Conservation (phyloP, 108 stramenopile genomes). For the Cyclotella cryptica region DNA sequence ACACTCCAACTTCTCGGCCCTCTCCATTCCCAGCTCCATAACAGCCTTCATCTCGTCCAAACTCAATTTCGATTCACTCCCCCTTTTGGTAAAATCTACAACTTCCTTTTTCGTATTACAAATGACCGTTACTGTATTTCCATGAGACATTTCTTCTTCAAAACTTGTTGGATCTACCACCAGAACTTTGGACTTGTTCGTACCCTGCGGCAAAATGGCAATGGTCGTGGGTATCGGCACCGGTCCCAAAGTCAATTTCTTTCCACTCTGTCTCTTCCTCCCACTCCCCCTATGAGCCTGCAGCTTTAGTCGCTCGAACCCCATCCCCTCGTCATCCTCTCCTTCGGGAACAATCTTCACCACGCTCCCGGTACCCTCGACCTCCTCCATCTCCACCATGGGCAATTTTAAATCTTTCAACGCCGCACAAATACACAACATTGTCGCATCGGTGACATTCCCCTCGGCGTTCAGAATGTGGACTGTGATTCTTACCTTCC, state of each 20-base stretch:
- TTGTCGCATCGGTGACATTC: constrained; percentile 65
- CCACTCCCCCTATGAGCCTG: not conserved
- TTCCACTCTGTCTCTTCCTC: constrained; percentile 30
- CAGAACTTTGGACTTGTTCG: constrained; percentile 15
- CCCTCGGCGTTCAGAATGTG: constrained; percentile 70
- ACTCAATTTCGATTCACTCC: constrained; percentile 33
- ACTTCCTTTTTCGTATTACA: constrained; percentile 41
- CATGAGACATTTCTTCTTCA: constrained; percentile 46
- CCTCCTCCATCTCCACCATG: constrained; percentile 42
- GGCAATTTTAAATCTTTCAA: constrained; percentile 74
- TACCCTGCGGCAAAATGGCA: constrained; percentile 34
- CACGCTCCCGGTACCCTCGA: constrained; percentile 36
- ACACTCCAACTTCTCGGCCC: constrained; percentile 43
- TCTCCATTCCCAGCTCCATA: constrained; percentile 36
- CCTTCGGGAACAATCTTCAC: constrained; percentile 8
- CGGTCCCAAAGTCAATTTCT: constrained; percentile 42
- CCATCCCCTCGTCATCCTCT: not conserved
- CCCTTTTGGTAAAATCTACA: constrained; percentile 45
- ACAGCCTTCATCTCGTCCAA: constrained; percentile 41
- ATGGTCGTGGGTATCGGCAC: constrained; percentile 44
- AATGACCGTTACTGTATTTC: constrained; percentile 43
- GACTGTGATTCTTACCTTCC: constrained; percentile 64
- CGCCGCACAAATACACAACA: constrained; percentile 75
- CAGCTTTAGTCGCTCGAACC: constrained; percentile 1
- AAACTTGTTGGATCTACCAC: constrained; percentile 49